Base-by-base conservation (phyloP, 148 eudicot species). In the Linanthus parryae region DNA sequence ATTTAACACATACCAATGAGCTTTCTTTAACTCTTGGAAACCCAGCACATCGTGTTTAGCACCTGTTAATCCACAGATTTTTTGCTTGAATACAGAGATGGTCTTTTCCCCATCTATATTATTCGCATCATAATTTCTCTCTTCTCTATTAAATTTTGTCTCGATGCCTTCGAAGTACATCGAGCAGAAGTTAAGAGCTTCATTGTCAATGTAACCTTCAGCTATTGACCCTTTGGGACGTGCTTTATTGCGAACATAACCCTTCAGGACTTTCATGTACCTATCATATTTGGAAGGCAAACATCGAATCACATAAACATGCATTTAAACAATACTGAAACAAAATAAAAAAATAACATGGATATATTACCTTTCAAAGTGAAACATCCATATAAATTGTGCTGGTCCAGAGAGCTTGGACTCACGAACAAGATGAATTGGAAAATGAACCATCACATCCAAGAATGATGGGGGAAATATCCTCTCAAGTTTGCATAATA, bases 311-410 rank as follows among this genome's bases (percentile, higher is more conserved):
- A 31, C 28, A 17, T 2, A 49, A 23, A 10, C 11, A 50, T 27
- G 47, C 28, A 22, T 24, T 23, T 3, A 20, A 57, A 12, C 3
- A 57, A 18, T 8, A 44, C 13, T 12, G 29, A 4, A 26, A 35
- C 4, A 40, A 40, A 9, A 10, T 24, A 26, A 13, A 25, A 59
- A n/a, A n/a, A n/a, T n/a, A n/a, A n/a, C n/a, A n/a, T n/a, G n/a
- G n/a, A n/a, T n/a, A n/a, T n/a, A n/a, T n/a, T n/a, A n/a, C 67
- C 73, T 63, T 25, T 73, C 70, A 51, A 65, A 44, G 5, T 22
- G 51, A 35, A 53, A 64, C 70, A 64, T 64, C 66, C 66, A 57
- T 3, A 60, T 22, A 37, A 42, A 55, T 13, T 48, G 63, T 26
- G 49, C 67, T 0, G 59, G 59, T 8, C 63, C 56, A 12, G 30